Conservation (phyloP, 768 basidiomycete species). For the Lactifluus volemus region DNA sequence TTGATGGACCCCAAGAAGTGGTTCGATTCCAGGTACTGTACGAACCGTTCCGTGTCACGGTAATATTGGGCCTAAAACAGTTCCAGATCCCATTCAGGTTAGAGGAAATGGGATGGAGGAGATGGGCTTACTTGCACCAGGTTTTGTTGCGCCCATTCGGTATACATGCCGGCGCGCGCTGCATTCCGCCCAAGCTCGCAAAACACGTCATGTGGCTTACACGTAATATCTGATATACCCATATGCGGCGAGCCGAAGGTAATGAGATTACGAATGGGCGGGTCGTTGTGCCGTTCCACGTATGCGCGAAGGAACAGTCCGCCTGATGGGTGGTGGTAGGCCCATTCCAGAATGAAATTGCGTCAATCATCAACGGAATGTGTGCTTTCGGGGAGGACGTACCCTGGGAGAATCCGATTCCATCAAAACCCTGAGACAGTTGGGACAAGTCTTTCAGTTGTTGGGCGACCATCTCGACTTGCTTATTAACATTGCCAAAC, state of each 20-base stretch:
- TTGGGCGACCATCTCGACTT: constrained; percentile 52
- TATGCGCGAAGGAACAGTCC: constrained; percentile 87
- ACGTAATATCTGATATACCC: constrained; percentile 68
- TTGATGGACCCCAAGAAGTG: constrained; percentile 70
- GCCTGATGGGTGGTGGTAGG: constrained; percentile 29
- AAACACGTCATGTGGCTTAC: constrained; percentile 53
- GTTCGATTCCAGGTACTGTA: constrained; percentile 49
- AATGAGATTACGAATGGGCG: constrained; percentile 70
- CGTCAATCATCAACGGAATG: not conserved
- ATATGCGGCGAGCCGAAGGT: constrained; percentile 87
- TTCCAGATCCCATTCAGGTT: not conserved
- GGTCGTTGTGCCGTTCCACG: constrained; percentile 64
- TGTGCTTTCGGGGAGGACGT: not conserved
- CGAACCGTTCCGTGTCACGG: constrained; percentile 59
- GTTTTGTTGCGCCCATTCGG: constrained; percentile 67
- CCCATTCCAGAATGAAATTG: not conserved
- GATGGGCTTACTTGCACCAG: constrained; percentile 45
- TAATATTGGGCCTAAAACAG: constrained; percentile 70
- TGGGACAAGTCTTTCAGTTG: constrained; percentile 60
- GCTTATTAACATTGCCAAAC: constrained; percentile 74
- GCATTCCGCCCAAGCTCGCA: constrained; percentile 62
- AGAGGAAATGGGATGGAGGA: not conserved
- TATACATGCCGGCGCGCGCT: constrained; percentile 57
- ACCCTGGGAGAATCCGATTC: constrained; percentile 85
- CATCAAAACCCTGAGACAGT: constrained; percentile 67